phyloP scores from a whole-genome alignment of 768 basidiomycete genomes.

The Termitomyces sp. region DNA sequence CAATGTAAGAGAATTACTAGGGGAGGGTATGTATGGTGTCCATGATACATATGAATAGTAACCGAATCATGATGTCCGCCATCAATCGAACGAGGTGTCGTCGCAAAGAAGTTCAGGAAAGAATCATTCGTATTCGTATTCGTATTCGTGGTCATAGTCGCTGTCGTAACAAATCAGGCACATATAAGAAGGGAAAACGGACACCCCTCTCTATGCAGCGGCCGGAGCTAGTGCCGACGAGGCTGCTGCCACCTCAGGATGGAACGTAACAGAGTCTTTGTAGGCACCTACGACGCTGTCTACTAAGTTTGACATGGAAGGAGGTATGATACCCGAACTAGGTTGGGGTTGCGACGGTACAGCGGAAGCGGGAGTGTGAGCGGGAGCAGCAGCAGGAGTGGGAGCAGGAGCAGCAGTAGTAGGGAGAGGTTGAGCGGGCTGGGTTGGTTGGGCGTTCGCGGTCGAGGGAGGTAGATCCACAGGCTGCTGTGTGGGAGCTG shows the following conservation, averaged over 20 bases:
- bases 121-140: neutral
- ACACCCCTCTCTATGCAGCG: neutral
- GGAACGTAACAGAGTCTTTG: constrained; percentile 12
- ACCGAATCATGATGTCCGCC: no score
- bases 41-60: neutral
- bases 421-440: neutral
- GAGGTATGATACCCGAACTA: neutral
- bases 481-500: neutral
- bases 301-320: constrained; percentile 2
- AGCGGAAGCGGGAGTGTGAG: neutral
- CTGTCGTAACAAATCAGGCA: neutral
- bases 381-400: no score
- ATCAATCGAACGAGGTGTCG: no score
- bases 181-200: neutral
- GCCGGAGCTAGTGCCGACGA: neutral
- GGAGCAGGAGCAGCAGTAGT: neutral
- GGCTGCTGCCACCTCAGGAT: neutral
- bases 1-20: neutral
- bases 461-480: neutral
- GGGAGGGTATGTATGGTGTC: neutral
- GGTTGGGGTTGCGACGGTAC: neutral
- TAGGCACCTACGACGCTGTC: constrained; percentile 8
- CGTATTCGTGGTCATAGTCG: neutral
- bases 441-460: neutral
- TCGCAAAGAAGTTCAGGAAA: neutral